These are phyloP conservation scores for Sporothrix schenckii DNA, from an alignment of 2,329 filamentous ascomycete species.

Conservation along the genomic window DNA sequence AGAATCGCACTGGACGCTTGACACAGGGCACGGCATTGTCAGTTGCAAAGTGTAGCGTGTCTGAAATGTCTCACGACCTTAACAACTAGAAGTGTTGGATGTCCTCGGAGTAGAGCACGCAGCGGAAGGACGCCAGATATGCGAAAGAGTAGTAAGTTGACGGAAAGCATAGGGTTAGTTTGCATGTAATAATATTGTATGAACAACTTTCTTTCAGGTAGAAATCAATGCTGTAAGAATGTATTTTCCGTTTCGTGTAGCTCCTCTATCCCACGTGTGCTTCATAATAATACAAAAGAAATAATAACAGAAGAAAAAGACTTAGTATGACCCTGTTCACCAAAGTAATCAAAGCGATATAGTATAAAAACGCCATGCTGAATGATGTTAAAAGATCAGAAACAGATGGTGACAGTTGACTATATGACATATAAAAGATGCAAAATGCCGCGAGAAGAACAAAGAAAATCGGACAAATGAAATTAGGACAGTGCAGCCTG, in stretches of 20 bases:
- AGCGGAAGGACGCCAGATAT: too few relatives aligned
- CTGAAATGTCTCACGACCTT: too few relatives aligned
- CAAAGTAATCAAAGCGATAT: slow-evolving; percentile 3
- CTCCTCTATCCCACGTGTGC: slow-evolving; percentile 14
- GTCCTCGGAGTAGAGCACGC: background rate
- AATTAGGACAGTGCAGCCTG: background rate
- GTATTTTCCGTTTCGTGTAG: slow-evolving; percentile 11
- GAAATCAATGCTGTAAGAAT: background rate
- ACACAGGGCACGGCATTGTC: too few relatives aligned
- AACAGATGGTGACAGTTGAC: slow-evolving; percentile 1
- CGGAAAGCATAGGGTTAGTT: background rate
- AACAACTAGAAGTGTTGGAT: background rate
- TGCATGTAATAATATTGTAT: background rate
- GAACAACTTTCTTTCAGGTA: background rate
- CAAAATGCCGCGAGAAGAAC: background rate
- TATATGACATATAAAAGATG: slow-evolving; percentile 8
- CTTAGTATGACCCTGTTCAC: background rate
- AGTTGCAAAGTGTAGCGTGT: too few relatives aligned
- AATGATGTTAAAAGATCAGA: background rate
- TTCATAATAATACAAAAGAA: slow-evolving; percentile 26
- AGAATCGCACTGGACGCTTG: background rate
- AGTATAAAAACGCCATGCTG: slow-evolving; percentile 8
- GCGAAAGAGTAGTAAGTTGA: too few relatives aligned
- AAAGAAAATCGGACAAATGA: slow-evolving; percentile 17
- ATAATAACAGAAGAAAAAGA: background rate